Conservation (phyloP, 371 early-diverging fungal species). For the Mucor irregularis region DNA sequence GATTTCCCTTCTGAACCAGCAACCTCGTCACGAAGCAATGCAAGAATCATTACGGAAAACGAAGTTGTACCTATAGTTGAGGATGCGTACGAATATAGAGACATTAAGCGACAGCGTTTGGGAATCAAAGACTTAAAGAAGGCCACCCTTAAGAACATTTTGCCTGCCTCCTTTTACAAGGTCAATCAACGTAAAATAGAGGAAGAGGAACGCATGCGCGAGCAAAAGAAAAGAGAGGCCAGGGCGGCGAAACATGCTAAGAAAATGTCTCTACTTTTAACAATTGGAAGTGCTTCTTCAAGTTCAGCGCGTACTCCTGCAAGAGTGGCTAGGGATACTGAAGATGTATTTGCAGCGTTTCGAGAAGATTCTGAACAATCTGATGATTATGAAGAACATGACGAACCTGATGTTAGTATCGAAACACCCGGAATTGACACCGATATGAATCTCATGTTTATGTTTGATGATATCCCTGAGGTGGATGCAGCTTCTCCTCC, state of each 20-base stretch:
- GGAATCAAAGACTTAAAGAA: background rate
- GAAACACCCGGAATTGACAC: background rate
- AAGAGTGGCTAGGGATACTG: background rate
- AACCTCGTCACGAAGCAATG: background rate
- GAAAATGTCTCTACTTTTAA: too few species aligned
- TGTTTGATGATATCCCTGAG: background rate
- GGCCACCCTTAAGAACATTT: constrained; percentile 1
- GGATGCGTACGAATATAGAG: constrained; percentile 5
- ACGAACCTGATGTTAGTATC: background rate
- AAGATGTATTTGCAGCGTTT: constrained; percentile 7
- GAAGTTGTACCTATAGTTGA: constrained; percentile 3
- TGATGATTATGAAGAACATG: background rate
- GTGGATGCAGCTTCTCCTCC: background rate
- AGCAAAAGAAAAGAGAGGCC: background rate
- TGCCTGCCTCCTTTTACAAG: constrained; percentile 18
- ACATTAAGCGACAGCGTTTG: background rate
- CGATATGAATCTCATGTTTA: too few species aligned
- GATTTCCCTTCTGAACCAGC: background rate
- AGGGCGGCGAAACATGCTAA: background rate
- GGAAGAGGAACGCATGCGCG: background rate
- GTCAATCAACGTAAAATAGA: constrained; percentile 2
- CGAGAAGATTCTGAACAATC: background rate
- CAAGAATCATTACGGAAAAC: background rate
- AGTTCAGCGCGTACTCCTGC: background rate
- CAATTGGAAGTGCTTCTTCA: background rate